Evolutionary conservation across 1,284 basidiomycete species (phyloP).

Genomic region (Porphyrellus sp.): DNA sequence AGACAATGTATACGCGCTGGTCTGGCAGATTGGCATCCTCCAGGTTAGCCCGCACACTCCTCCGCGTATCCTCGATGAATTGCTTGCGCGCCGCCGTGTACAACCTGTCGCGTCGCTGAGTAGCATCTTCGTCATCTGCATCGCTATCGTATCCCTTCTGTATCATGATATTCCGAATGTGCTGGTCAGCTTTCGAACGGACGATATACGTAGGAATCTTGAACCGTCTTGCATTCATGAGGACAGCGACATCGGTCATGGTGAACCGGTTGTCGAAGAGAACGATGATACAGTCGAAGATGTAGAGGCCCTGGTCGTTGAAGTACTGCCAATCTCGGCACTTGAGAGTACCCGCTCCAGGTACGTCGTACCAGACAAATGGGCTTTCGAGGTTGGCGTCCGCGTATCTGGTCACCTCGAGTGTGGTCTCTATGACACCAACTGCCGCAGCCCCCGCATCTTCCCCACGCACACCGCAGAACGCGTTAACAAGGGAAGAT

Average conservation of each 20-base stretch:
- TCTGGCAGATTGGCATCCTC: neutral
- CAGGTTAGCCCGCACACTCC: neutral
- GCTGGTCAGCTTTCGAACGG: slow-evolving; percentile 36
- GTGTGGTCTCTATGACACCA: slow-evolving; percentile 19
- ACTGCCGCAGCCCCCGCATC: slow-evolving; percentile 17
- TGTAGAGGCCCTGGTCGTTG: slow-evolving; percentile 37
- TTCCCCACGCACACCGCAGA: slow-evolving; percentile 13
- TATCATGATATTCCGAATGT: neutral
- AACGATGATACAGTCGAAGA: slow-evolving; percentile 37
- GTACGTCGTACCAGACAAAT: neutral
- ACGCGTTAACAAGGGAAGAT: slow-evolving; percentile 22
- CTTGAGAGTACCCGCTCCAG: slow-evolving; percentile 11
- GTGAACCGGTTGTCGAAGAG: slow-evolving; percentile 34
- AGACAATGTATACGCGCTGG: slow-evolving; percentile 1
- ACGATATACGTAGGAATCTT: slow-evolving; percentile 37
- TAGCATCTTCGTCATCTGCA: neutral
- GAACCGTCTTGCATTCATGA: slow-evolving; percentile 31
- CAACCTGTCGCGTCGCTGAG: neutral
- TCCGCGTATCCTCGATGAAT: neutral
- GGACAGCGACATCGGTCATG: slow-evolving; percentile 31
- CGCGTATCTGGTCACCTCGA: slow-evolving; percentile 15
- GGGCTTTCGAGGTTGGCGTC: slow-evolving; percentile 15
- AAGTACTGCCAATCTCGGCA: slow-evolving; percentile 39
- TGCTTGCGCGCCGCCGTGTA: neutral
- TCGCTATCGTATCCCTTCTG: neutral